Evolutionary conservation across 1,139 yeast species (phyloP), one percentile per base, ranked within the genome.

Genomic region (Kodamaea sp.): DNA sequence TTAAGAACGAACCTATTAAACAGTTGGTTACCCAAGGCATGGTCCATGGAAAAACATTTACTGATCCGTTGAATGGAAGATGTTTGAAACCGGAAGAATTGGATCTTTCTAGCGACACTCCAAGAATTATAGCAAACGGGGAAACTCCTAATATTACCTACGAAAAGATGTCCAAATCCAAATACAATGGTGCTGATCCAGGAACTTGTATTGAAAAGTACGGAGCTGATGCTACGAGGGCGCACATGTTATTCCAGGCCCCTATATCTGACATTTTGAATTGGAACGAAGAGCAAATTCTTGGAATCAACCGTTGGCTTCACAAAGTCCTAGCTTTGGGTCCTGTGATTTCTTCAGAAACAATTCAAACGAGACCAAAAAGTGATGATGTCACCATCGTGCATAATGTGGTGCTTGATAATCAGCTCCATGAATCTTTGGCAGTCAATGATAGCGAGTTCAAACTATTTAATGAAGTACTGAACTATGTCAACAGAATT

Each of bases 121-220:
- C 84, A 4, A 48, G 59, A 8, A 66, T 86, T 5, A 67, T 56
- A 18, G 63, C 57, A 0, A 68, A 83, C 0, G 85, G 83, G 1
- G 54, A 58, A 30, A 43, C 51, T 0, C 87, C 96, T 0, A 41
- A 42, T 0, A 56, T 86, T 1, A 64, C 86, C 0, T 88, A 60
- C 53, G 97, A 92, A 53, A 92, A 92, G 55, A 92, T 92, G 98
- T 89, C 97, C 1, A 92, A 92, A 59, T 89, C 97, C 1, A 92
- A 92, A 53, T 80, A 80, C 52, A 92, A 92, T 52, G 98, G 98
- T 11, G 96, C 87, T 3, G 96, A 90, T 53, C 97, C 97, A 0
- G 77, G 73, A 1, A 76, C 74, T 38, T 85, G 92, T 47, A 89
- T 92, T 20, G 56, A 54, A n/a, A 70, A 67, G 28, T 87, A 87